phyloP scores from a whole-genome alignment of 352 stramenopile genomes.

The Saprolegnia diclina region DNA sequence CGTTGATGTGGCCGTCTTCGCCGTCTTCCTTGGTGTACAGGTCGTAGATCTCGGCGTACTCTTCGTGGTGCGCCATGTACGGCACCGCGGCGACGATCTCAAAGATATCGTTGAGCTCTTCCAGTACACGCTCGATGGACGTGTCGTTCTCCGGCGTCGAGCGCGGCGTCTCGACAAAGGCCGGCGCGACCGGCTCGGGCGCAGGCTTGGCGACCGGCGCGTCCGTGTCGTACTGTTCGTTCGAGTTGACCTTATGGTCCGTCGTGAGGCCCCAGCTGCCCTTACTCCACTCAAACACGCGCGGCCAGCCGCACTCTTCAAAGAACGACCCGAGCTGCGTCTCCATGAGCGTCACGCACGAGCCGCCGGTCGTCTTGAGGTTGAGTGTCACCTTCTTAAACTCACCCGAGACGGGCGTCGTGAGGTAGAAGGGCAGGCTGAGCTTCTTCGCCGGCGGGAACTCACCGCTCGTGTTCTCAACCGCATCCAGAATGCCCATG shows the following conservation, averaged over 20 bases:
- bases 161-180: constrained; percentile 32
- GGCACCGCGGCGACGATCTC: constrained; percentile 65
- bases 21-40: constrained; percentile 35
- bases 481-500: constrained; percentile 71
- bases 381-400: constrained; percentile 64
- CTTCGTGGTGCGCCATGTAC: constrained; percentile 60
- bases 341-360: constrained; percentile 75
- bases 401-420: constrained; percentile 54
- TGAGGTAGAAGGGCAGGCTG: constrained; percentile 61
- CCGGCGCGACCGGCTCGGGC: constrained; percentile 38
- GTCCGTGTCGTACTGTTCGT: constrained; percentile 24
- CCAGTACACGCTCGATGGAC: constrained; percentile 47
- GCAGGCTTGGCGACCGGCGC: constrained; percentile 54
- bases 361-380: constrained; percentile 60
- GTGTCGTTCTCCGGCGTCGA: constrained; percentile 13
- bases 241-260: background rate
- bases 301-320: constrained; percentile 50
- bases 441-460: constrained; percentile 68
- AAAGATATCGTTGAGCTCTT: constrained; percentile 58
- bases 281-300: constrained; percentile 63
- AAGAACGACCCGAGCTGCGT: constrained; percentile 68
- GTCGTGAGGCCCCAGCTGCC: constrained; percentile 49
- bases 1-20: constrained; percentile 29
- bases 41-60: constrained; percentile 51
- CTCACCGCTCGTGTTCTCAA: constrained; percentile 66